These are phyloP conservation scores for Paradendryphiella salina DNA, from an alignment of 2,329 filamentous ascomycete species.

Conservation along the genomic window DNA sequence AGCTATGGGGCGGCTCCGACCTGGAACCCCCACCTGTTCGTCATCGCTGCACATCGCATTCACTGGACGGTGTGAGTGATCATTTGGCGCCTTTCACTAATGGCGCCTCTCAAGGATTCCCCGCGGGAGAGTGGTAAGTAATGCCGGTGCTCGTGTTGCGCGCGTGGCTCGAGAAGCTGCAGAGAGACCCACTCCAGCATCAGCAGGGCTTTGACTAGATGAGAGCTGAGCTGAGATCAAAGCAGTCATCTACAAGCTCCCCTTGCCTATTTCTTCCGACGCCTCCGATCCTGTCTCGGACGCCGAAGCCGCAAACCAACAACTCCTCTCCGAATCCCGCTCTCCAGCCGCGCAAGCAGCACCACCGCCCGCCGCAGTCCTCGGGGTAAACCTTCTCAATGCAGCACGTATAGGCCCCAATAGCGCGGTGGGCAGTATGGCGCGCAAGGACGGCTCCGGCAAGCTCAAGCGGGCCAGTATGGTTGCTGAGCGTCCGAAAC, in stretches of 20 bases:
- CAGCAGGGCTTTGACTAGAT: background rate
- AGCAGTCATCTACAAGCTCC: background rate
- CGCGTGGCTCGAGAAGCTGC: background rate
- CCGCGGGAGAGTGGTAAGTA: constrained; percentile 9
- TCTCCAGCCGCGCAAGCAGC: constrained; percentile 9
- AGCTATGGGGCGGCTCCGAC: background rate
- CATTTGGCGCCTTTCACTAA: background rate
- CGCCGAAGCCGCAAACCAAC: constrained; percentile 27
- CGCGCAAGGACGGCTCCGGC: constrained; percentile 7
- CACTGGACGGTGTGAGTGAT: background rate
- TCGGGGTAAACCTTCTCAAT: constrained; percentile 37
- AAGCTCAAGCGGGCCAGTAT: constrained; percentile 27
- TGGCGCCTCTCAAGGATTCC: constrained; percentile 17
- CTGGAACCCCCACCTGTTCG: constrained; percentile 5
- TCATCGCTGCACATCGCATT: constrained; percentile 1
- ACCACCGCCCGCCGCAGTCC: constrained; percentile 16
- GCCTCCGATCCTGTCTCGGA: constrained; percentile 4
- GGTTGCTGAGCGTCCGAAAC: constrained; percentile 3
- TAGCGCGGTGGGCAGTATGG: constrained; percentile 7
- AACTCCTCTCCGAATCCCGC: constrained; percentile 29
- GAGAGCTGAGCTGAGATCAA: background rate
- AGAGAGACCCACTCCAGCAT: background rate
- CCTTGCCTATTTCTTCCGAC: background rate
- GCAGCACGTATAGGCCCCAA: constrained; percentile 26
- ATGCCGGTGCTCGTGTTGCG: background rate